Evolutionary conservation across 176 grass and related monocot genomes (phyloP), one percentile per base, ranked within the genome.

Genomic region (Bonia amplexicaulis): DNA sequence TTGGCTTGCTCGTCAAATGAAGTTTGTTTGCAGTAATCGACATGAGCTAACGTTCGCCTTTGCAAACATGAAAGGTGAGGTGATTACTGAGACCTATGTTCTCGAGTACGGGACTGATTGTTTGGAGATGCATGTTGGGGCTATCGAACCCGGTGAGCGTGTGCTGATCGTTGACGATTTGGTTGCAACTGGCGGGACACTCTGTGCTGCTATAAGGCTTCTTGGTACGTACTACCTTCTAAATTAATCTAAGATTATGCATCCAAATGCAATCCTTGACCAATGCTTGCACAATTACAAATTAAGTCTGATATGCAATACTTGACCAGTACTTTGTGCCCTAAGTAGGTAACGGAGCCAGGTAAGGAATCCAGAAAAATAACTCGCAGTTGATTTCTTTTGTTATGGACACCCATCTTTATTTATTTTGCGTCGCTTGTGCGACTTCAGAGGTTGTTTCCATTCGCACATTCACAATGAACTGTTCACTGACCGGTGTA

Each of bases 81-180:
- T 93, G 63, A 95, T 98, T 26, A 93, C 91, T 20, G 93, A 98
- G 87, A 84, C 66, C 3, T 98, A 98, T 25, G 89, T 92, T 46
- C 89, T 98, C 0, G 96, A 98, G 85, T 98, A 98, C 33, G 96
- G 96, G 3, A 92, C 89, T 4, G 96, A 98, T 80, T 95, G 93
- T 59, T 73, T 98, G 52, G 85, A 98, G 85, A 98, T 98, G 96
- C 96, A 98, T 74, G 85, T 98, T 26, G 96, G 93, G 41, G 89
- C 96, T n/a, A 87, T 95, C 12, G 58, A 90, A 16, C 80, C 68
- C 2, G 87, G 85, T 7, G 96, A 93, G 71, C 96, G 88, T 15
- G 93, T 90, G 11, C 48, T 98, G 44, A 72, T 98, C 13, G 16
- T 95, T 2, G 96, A 98, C 74, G 96, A 95, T 78, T 61, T 98